A percentile compares a stretch with the other conserved stretches of the same genome.
Evolutionary conservation across 176 grass and related monocot genomes (phyloP).

Genomic region (Eremochloa ophiuroides): DNA sequence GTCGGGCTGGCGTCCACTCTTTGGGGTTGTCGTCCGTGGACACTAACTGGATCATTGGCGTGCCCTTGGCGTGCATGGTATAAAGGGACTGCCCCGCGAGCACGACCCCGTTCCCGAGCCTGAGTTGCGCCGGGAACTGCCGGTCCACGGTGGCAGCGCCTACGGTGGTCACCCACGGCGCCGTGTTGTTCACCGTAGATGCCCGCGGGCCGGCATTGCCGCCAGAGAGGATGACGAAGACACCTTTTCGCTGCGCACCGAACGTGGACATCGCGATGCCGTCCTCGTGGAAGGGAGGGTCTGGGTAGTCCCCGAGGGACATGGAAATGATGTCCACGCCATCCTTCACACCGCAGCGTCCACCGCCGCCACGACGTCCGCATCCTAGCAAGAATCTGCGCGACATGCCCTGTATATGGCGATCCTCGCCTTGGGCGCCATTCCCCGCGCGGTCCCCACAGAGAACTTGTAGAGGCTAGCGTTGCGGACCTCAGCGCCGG

Average conservation of each 20-base stretch:
- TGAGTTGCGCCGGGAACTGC: not conserved
- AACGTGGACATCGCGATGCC: not conserved
- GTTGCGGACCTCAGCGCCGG: not conserved
- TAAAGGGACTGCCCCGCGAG: not conserved
- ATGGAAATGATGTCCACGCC: not conserved
- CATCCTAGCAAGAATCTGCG: accelerated
- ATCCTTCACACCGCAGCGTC: constrained; percentile 12
- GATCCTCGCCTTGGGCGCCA: constrained; percentile 7
- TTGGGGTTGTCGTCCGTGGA: accelerated
- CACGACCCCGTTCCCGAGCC: not conserved
- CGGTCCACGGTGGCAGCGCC: not conserved
- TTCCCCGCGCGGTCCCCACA: not conserved
- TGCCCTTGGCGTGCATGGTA: not conserved
- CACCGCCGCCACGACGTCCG: not conserved
- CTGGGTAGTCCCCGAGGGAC: no score
- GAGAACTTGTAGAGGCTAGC: not conserved
- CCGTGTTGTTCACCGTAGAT: not conserved
- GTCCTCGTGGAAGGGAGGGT: not conserved
- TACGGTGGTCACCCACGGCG: not conserved
- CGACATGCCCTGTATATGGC: constrained; percentile 14
- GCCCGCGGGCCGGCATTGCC: not conserved
- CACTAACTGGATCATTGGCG: not conserved
- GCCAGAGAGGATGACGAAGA: not conserved
- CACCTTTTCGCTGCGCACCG: not conserved
- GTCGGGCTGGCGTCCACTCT: not conserved